Base-by-base conservation (phyloP, 495 filamentous ascomycete species). In the Hypoxylon trugodes region DNA sequence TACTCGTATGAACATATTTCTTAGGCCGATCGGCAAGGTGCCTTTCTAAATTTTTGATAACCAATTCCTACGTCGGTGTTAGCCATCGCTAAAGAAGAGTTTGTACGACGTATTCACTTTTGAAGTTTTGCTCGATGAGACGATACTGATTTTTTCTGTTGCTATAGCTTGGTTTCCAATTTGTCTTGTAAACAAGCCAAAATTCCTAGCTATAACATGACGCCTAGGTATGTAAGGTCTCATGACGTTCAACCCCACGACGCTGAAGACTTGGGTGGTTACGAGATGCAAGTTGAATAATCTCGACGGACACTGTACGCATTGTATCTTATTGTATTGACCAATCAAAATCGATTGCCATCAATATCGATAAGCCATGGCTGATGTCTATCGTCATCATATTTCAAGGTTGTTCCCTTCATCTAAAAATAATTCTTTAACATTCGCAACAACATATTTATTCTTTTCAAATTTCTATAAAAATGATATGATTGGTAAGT, bases 131-230 rank as follows among this genome's bases (percentile, higher is more conserved):
- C 55, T 51, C 22, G 66, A 43, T 37, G 58, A 51, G 18, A 40
- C 33, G 16, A 72, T 45, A 41, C 50, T 67, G 32, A 72, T 16
- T 40, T 38, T 69, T 49, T 54, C 32, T 46, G 55, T 32, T 0
- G 61, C 8, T 30, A 12, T 36, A 16, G 59, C 36, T 38, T 50
- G 53, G 15, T 36, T 48, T 28, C 51, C 48, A 13, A 57, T 35
- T 28, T 33, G 65, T 28, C 52, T 57, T 32, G 24, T 22, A 15
- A 13, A 19, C 28, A 47, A 30, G 21, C 49, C 21, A 51, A 48
- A 49, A 15, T 28, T 43, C 9, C 38, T 60, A 16, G 45, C 21
- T 50, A 52, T 48, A 38, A 53, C 30, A 37, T 25, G 15, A 25
- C 22, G 45, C 7, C 26, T 61, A 22, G 61, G 26, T 4, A 61